phyloP scores from a whole-genome alignment of 2,329 filamentous ascomycete genomes.

The Pseudophaeomoniella oleicola region DNA sequence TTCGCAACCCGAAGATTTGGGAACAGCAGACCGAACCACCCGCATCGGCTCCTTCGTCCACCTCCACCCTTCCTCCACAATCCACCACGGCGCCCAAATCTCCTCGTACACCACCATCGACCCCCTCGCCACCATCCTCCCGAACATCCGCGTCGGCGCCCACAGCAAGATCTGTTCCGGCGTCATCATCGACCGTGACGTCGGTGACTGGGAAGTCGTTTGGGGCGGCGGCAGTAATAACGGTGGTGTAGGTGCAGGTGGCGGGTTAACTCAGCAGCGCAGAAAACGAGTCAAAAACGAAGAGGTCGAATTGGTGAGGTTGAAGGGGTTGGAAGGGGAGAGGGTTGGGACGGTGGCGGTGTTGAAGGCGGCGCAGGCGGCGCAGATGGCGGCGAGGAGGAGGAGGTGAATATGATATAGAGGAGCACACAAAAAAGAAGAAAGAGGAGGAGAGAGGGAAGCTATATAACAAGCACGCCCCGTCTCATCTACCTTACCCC shows the following conservation, averaged over 20 bases:
- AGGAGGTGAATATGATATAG: constrained; percentile 9
- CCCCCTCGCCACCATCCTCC: constrained; percentile 22
- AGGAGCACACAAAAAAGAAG: too few species aligned
- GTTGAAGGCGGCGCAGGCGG: constrained; percentile 6
- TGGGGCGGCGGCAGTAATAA: constrained; percentile 40
- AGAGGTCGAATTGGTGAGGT: constrained; percentile 43
- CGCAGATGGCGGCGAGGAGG: constrained; percentile 10
- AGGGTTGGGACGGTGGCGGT: constrained; percentile 8
- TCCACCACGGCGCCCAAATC: constrained; percentile 24
- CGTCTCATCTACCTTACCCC: too few species aligned
- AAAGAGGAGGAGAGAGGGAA: too few species aligned
- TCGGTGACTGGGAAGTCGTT: constrained; percentile 56
- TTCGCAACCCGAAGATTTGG: constrained; percentile 5
- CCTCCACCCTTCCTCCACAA: constrained; percentile 21
- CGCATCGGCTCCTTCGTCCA: constrained; percentile 23
- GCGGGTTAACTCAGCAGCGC: too few species aligned
- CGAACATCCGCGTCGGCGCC: constrained; percentile 22
- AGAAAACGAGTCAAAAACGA: constrained; percentile 9
- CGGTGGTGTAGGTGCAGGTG: too few species aligned
- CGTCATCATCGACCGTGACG: constrained; percentile 41
- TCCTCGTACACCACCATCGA: constrained; percentile 28
- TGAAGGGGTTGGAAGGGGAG: constrained; percentile 40
- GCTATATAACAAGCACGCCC: too few species aligned
- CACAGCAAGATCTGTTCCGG: constrained; percentile 58
- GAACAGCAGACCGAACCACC: constrained; percentile 8